Evolutionary conservation across 2,329 filamentous ascomycete genomes (phyloP), one percentile per base, ranked within the genome.

Genomic region (Parascedosporium putredinis): DNA sequence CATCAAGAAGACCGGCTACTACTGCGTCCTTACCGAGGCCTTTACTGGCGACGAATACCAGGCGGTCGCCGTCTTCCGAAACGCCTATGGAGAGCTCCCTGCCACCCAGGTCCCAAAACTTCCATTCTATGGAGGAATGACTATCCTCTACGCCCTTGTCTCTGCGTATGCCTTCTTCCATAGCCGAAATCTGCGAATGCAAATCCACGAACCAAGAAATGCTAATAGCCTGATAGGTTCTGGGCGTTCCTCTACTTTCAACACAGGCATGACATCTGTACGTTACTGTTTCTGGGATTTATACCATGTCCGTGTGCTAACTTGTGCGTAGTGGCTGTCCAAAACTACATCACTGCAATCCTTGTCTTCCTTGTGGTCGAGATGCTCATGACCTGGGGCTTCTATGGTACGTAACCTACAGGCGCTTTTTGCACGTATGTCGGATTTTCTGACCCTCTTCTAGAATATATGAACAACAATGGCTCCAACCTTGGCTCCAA

Each of bases 301-400:
- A 27, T 9, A 5, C 24, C 6, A 18, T n/a, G 18, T 5, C 16
- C n/a, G 16, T 24, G 9, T 34, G 40, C 48, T 50, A 45, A 50
- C 34, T 25, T 6, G n/a, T 42, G 3, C 49, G 5, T 53, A 87
- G 82, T 98, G 61, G 85, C 94, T 14, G 93, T 98, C 2, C 93
- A 98, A 67, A 98, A 98, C 65, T 98, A 98, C 66, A 97, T 98
- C 59, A 98, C 93, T 0, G 91, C 93, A 8, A 98, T 97, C 53
- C 74, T 98, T 46, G 81, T 93, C 48, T 98, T 98, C 69, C 72
- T 98, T 40, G 88, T 97, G 14, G 69, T 97, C 14, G 93, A 98
- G 66, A 95, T 97, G 83, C 73, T 97, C 61, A 90, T 97, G 79
- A 98, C 93, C 2, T 98, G 93, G 93, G 89, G 88, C 40, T 98